phyloP scores from a whole-genome alignment of 129 eudicot species.

The Chrysanthemum lavandulifolium region DNA sequence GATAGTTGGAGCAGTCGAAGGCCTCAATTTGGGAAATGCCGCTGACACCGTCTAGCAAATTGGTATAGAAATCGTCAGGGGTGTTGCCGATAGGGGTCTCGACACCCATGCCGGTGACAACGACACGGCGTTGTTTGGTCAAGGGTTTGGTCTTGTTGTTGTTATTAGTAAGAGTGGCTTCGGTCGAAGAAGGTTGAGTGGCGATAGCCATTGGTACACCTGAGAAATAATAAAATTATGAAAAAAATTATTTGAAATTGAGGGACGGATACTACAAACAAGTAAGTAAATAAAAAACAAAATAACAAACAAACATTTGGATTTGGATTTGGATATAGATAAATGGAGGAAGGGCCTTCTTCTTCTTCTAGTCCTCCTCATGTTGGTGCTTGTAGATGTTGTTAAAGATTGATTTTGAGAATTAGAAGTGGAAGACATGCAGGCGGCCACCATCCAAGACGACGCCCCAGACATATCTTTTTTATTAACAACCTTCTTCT shows the following conservation, averaged over 20 bases:
- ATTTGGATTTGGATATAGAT: no score
- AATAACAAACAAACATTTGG: neutral
- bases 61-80: constrained; percentile 64
- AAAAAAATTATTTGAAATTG: neutral
- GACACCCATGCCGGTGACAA: constrained; percentile 96
- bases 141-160: constrained; percentile 42
- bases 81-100: constrained; percentile 81
- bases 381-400: neutral
- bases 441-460: constrained; percentile 54
- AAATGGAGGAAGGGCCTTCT: neutral
- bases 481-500: no score
- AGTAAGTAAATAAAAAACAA: no score
- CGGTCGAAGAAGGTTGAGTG: constrained; percentile 64
- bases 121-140: constrained; percentile 76
- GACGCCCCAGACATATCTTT: constrained; percentile 2
- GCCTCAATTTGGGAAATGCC: constrained; percentile 85
- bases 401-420: neutral
- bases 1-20: constrained; percentile 75
- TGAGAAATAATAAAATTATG: neutral
- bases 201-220: constrained; percentile 72
- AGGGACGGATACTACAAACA: neutral
- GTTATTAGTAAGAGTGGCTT: neutral
- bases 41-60: constrained; percentile 85
- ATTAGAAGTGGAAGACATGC: constrained; percentile 39
- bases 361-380: neutral